Percentiles rank a stretch among this genome's conserved stretches.
Evolutionary conservation across 2,329 filamentous ascomycete species (phyloP).

Genomic region (Claviceps citrina): DNA sequence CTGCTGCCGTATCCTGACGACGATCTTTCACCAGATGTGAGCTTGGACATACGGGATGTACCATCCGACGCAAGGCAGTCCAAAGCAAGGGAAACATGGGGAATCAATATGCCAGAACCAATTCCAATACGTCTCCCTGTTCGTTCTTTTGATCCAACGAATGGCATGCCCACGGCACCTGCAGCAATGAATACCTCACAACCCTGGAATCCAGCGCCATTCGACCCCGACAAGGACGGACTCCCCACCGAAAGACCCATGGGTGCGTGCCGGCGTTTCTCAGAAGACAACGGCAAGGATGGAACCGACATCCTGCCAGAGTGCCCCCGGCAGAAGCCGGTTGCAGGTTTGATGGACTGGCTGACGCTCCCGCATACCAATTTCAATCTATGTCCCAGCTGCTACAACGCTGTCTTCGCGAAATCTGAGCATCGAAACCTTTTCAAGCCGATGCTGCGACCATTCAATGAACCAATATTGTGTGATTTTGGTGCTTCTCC

Average conservation of each 20-base stretch:
- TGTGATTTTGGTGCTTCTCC: conserved; percentile 67
- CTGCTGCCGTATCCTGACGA: conserved; percentile 26
- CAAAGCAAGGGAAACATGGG: conserved; percentile 1
- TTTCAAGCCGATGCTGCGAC: conserved; percentile 44
- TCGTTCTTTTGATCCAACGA: not conserved
- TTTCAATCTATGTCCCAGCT: conserved; percentile 72
- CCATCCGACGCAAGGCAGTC: conserved; percentile 1
- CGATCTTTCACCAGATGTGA: conserved; percentile 12
- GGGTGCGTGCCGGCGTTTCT: conserved; percentile 36
- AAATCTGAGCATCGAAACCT: conserved; percentile 50
- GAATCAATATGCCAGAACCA: conserved; percentile 13
- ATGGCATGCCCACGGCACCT: conserved; percentile 1
- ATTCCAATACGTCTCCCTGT: not conserved
- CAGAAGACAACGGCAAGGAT: conserved; percentile 23
- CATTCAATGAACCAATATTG: conserved; percentile 40
- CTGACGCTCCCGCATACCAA: conserved; percentile 57
- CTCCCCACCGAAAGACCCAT: conserved; percentile 23
- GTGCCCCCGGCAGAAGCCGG: conserved; percentile 51
- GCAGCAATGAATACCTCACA: conserved; percentile 11
- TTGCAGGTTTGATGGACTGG: conserved; percentile 59
- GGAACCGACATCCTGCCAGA: conserved; percentile 35
- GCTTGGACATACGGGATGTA: conserved; percentile 11
- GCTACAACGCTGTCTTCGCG: conserved; percentile 55
- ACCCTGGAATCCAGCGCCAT: conserved; percentile 31
- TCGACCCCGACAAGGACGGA: conserved; percentile 25